Conservation (phyloP, 352 stramenopile genomes). For the Thalassiosira mediterranea region DNA sequence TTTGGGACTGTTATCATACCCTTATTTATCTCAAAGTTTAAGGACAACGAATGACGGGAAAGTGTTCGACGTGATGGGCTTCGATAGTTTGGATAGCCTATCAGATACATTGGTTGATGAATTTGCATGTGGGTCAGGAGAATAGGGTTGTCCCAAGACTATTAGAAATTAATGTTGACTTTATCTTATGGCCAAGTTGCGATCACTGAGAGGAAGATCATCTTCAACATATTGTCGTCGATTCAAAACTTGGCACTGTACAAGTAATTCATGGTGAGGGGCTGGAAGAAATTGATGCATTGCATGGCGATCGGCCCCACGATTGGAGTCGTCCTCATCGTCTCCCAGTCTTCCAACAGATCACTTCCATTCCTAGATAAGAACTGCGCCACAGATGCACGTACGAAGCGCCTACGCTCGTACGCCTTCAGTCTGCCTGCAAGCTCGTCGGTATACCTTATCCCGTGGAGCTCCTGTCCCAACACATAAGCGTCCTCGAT, state of each 20-base stretch:
- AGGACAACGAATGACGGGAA: conserved; percentile 24
- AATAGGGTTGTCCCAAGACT: no score
- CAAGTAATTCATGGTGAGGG: no score
- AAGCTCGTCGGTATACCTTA: conserved; percentile 76
- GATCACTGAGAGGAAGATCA: no score
- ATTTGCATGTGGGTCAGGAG: no score
- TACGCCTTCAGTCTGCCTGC: conserved; percentile 80
- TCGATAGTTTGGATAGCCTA: conserved; percentile 32
- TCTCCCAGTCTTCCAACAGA: no score
- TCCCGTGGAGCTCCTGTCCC: conserved; percentile 78
- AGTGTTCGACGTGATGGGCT: conserved; percentile 50
- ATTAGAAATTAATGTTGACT: no score
- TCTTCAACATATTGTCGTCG: no score
- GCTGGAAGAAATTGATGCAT: no score
- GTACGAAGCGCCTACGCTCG: conserved; percentile 84
- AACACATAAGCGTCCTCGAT: conserved; percentile 89
- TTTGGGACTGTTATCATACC: conserved; percentile 21
- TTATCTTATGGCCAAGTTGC: no score
- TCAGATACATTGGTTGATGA: conserved; percentile 35
- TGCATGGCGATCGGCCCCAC: no score
- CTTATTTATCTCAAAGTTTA: background rate
- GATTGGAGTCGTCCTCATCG: no score
- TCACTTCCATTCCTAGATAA: conserved; percentile 85
- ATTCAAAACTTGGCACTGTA: no score
- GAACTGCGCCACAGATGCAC: conserved; percentile 84